Base-by-base conservation (phyloP, 2,329 filamentous ascomycete species). In the Colletotrichum magnum region DNA sequence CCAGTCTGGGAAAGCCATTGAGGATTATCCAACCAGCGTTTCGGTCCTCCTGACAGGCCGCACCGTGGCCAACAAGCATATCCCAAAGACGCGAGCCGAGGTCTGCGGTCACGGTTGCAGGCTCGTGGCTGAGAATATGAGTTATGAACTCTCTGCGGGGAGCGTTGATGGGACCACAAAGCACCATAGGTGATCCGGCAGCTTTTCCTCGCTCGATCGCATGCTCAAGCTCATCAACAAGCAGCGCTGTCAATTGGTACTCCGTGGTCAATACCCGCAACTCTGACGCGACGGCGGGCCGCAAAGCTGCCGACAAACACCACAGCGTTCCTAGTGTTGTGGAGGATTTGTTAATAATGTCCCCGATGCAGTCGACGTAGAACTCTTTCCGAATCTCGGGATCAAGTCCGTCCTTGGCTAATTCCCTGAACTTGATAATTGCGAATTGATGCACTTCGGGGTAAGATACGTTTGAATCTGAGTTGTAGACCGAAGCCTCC, bases 311-410 rank as follows among this genome's bases (percentile, higher is more conserved):
- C 58, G 77, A 81, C 54, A 94, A 81, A 16, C 90, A 90, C 75
- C 90, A 92, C 21, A 95, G 86, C 73, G 93, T 96, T 1, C 94
- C 94, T 6, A 93, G 86, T 1, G 91, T 89, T 15, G 89, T 92
- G 10, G 81, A 71, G 2, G 90, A 91, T 76, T 87, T 90, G 24
- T 85, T 81, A 3, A 86, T 83, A 53, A 97, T 90, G 74, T 95
- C 92, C 53, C 86, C 74, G 56, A 94, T 85, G 77, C 93, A 96
- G 61, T 86, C 85, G 54, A 85, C 78, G 72, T 92, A 93, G 16
- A 96, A 88, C 21, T 85, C 82, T 66, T 85, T 84, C 54, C 91
- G 89, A 68, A 89, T 89, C 6, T 87, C 82, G 1, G 73, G 65
- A 21, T 85, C 85, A 5, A 88, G 84, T 0, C 91, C 89, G 36